Evolutionary conservation across 2,329 filamentous ascomycete species (phyloP), one percentile per base, ranked within the genome.

Genomic region (Nemania sp.): DNA sequence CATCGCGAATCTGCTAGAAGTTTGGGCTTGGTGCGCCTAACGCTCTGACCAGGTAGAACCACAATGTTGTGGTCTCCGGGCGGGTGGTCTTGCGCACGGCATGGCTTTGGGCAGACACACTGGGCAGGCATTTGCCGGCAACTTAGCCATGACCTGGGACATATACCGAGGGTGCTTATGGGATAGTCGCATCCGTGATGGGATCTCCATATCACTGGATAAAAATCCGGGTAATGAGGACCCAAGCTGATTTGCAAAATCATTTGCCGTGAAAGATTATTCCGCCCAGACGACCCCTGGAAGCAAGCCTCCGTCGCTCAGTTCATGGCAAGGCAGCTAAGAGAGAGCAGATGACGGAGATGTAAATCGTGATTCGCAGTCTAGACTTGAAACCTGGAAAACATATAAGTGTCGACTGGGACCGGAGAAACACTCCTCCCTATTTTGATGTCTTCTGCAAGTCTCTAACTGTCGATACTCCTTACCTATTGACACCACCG

Each of bases 191-290:
- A 52, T 49, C 12, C 29, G 42, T 49, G 46, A 37, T 45, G 21
- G 48, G 32, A 35, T 60, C 35, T 56, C 39, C 34, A 63, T 58
- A 55, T 59, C 12, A 48, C 59, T 60, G 54, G 60, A 53, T 65
- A 63, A 65, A 60, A 34, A 57, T 4, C 60, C 63, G 63, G 63
- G 17, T 65, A 60, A 63, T 60, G 48, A 58, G 32, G 45, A 12
- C 12, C 49, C 13, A 52, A 50, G 63, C 60, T 58, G 63, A 65
- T 65, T 65, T 62, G 63, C 47, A 54, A n/a, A 48, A 18, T 42
- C 11, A 65, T 60, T 48, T 65, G 60, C 63, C 60, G 60, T 49
- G 20, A 47, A 34, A 29, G 51, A 43, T 52, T 57, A 54, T 48
- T 64, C 62, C 47, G 51, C 29, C 35, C 25, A 40, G 34, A 37